phyloP scores from a whole-genome alignment of 345 rosid species.

The Excoecaria cochinchinensis region DNA sequence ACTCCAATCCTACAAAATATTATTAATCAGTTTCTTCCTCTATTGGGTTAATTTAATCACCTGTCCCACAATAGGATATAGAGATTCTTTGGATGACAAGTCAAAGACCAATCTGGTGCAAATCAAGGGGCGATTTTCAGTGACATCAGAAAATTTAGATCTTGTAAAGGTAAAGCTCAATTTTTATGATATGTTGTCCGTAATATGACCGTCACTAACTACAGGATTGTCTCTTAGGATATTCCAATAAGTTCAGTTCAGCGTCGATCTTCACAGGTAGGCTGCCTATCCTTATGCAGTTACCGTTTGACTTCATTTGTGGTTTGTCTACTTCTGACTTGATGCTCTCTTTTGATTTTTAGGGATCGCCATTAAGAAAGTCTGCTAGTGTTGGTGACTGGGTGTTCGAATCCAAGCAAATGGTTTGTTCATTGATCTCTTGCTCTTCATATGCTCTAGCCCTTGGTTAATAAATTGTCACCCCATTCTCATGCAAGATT shows the following conservation, averaged over 20 bases:
- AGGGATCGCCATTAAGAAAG: slow-evolving; percentile 86
- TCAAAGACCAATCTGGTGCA: slow-evolving; percentile 89
- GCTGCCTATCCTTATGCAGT: slow-evolving; percentile 33
- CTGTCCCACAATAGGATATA: slow-evolving; percentile 54
- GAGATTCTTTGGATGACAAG: slow-evolving; percentile 91
- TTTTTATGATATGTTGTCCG: slow-evolving; percentile 13
- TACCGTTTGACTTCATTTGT: slow-evolving; percentile 8
- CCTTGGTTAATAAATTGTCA: not conserved
- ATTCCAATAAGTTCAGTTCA: slow-evolving; percentile 76
- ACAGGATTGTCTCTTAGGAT: slow-evolving; percentile 59
- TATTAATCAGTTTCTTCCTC: not conserved
- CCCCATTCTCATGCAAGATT: not conserved
- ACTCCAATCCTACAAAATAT: not conserved
- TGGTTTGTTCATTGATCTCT: slow-evolving; percentile 39
- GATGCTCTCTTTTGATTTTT: slow-evolving; percentile 30
- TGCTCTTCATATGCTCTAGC: not conserved
- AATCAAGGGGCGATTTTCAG: slow-evolving; percentile 95
- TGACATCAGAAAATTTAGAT: slow-evolving; percentile 95
- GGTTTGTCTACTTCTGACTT: slow-evolving; percentile 21
- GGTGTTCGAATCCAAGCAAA: slow-evolving; percentile 64
- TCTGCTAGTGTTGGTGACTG: slow-evolving; percentile 98
- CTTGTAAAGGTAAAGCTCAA: slow-evolving; percentile 70
- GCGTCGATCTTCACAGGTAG: slow-evolving; percentile 84
- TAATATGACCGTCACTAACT: slow-evolving; percentile 42
- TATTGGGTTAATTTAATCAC: not conserved